Evolutionary conservation across 1,284 basidiomycete genomes (phyloP).

Genomic region (Takashimella koratensis): DNA sequence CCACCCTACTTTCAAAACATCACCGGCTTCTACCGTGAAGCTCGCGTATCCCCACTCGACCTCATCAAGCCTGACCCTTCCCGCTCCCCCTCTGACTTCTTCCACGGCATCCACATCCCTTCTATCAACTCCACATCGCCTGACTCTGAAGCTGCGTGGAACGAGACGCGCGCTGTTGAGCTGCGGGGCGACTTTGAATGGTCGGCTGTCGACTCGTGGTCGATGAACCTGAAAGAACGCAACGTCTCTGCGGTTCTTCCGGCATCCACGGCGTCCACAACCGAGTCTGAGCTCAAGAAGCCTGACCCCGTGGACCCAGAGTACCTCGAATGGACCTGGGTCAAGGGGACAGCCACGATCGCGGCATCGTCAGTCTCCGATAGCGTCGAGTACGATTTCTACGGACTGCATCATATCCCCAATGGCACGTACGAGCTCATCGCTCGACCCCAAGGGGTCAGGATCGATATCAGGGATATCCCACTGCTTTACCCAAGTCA

Average conservation of each 20-base stretch:
- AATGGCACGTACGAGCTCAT: constrained; percentile 76
- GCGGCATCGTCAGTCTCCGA: constrained; percentile 1
- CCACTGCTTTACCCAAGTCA: constrained; percentile 53
- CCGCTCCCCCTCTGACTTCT: constrained; percentile 21
- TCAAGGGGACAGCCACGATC: constrained; percentile 30
- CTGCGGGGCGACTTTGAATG: constrained; percentile 41
- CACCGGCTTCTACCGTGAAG: constrained; percentile 46
- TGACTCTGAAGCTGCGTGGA: constrained; percentile 17
- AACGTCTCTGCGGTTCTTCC: constrained; percentile 6
- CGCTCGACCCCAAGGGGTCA: constrained; percentile 58
- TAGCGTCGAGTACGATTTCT: constrained; percentile 39
- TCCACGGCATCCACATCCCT: constrained; percentile 23
- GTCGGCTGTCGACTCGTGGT: constrained; percentile 28
- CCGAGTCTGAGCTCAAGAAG: not conserved
- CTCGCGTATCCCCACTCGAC: constrained; percentile 24
- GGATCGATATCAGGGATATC: constrained; percentile 57
- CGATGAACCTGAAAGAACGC: constrained; percentile 44
- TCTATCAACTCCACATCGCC: constrained; percentile 23
- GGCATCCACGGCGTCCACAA: not conserved
- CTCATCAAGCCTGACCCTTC: constrained; percentile 6
- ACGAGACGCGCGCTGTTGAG: constrained; percentile 33
- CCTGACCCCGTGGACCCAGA: not conserved
- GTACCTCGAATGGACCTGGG: constrained; percentile 34
- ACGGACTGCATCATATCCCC: constrained; percentile 67
- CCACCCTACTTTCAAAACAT: constrained; percentile 39